A percentile compares a stretch with the other conserved stretches of the same genome.
Conservation (phyloP, 352 stramenopile genomes). For the Phytophthora fragariaefolia region DNA sequence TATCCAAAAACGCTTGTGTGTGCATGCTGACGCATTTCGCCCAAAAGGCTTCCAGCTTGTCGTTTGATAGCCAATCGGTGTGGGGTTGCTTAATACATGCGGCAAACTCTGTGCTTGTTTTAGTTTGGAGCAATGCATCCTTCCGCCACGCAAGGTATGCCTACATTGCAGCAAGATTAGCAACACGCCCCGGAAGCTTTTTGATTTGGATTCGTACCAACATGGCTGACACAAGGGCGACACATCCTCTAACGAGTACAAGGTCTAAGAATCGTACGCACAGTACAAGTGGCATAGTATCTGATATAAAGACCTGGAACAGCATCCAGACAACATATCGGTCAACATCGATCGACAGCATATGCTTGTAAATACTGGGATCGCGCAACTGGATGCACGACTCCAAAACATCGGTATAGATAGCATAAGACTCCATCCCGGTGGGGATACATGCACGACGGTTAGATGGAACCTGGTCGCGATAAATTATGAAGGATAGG, state of each 20-base stretch:
- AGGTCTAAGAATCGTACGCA: constrained; percentile 57
- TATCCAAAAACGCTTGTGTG: constrained; percentile 43
- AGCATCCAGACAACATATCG: constrained; percentile 48
- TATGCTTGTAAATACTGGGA: constrained; percentile 48
- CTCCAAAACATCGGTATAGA: constrained; percentile 55
- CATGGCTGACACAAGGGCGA: constrained; percentile 50
- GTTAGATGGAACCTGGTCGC: constrained; percentile 56
- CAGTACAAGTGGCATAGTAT: constrained; percentile 43
- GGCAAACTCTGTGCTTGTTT: constrained; percentile 31
- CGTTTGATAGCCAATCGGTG: constrained; percentile 43
- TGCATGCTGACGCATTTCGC: constrained; percentile 42
- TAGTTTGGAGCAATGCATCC: constrained; percentile 39
- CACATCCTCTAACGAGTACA: constrained; percentile 50
- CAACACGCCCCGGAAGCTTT: not conserved
- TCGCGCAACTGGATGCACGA: constrained; percentile 46
- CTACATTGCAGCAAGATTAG: constrained; percentile 5
- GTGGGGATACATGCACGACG: constrained; percentile 48
- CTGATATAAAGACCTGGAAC: constrained; percentile 43
- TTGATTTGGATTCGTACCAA: constrained; percentile 21
- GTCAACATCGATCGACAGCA: constrained; percentile 40
- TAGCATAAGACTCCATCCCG: constrained; percentile 37
- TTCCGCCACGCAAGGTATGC: constrained; percentile 47
- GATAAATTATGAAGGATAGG: constrained; percentile 58
- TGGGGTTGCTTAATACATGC: constrained; percentile 35
- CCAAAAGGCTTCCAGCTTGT: constrained; percentile 59